Conservation (phyloP, 345 rosid species). For the Murraya paniculata region DNA sequence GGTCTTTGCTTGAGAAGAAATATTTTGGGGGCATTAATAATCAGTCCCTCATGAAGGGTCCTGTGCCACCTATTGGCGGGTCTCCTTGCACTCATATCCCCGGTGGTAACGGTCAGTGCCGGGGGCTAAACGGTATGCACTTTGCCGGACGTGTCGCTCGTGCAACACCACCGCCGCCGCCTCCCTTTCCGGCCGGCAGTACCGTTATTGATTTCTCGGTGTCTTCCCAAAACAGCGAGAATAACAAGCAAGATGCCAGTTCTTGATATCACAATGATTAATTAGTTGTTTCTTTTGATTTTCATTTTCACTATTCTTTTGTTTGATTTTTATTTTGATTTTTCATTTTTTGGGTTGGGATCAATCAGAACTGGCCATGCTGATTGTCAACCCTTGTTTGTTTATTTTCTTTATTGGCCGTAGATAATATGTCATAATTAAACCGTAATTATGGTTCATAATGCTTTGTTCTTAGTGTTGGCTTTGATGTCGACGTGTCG, state of each 20-base stretch:
- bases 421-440: too few relatives aligned
- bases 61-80: constrained; percentile 18
- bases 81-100: constrained; percentile 28
- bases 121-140: constrained; percentile 13
- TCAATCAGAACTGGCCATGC: too few relatives aligned
- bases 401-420: too few relatives aligned
- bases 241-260: neutral
- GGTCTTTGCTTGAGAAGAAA: constrained; percentile 22
- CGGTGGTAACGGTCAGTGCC: constrained; percentile 3
- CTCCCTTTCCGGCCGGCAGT: neutral
- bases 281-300: too few relatives aligned
- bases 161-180: neutral
- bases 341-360: neutral
- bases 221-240: neutral
- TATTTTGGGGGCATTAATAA: neutral
- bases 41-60: constrained; percentile 27
- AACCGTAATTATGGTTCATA: too few relatives aligned
- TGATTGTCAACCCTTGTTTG: neutral
- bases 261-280: neutral
- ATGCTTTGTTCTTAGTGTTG: too few relatives aligned
- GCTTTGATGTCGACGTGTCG: too few relatives aligned
- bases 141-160: constrained; percentile 6
- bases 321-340: too few relatives aligned
- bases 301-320: neutral
- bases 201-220: neutral